Evolutionary conservation across 768 basidiomycete species (phyloP), one percentile per base, ranked within the genome.

Genomic region (Agrocybe pediades): DNA sequence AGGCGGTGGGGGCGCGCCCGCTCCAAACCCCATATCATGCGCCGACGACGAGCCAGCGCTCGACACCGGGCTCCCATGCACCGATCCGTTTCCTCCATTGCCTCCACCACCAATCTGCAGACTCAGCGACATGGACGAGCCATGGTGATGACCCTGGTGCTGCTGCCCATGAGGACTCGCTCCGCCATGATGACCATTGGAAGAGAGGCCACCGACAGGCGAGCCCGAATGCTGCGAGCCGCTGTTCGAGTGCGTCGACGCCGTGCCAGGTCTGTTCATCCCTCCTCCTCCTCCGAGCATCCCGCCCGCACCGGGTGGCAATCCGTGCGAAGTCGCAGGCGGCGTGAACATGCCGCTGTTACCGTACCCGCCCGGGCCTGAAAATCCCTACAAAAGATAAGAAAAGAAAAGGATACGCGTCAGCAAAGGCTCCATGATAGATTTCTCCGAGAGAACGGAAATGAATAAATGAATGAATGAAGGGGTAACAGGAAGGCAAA

Each of bases 291-390:
- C 47, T 9, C 17, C 26, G 8, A 26, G 49, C 4, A 48, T 15
- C 36, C 24, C 41, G 15, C 49, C 29, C n/a, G 20, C 33, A 46
- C 39, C 41, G 23, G 65, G 56, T 1, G 69, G 66, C 51, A 70
- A 65, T 36, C 69, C 68, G 55, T 78, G 78, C 19, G 74, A 66
- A 9, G 67, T 63, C 6, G 73, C 68, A 19, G 80, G 74, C 30
- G 79, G 75, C 3, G 78, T 77, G 59, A 77, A 72, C 48, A 77
- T 44, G 44, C 53, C 42, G 16, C 19, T 25, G 17, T 33, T 25
- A 60, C 25, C 40, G 51, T 39, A 47, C 20, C 41, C 52, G 55
- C 48, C 48, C 33, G 48, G 36, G 24, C 24, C 26, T 23, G 16
- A 45, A 24, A 29, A 24, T 27, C 26, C 25, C 45, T 46, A 45